Base-by-base conservation (phyloP, 495 filamentous ascomycete species). In the Lasiosphaeris hirsuta region DNA sequence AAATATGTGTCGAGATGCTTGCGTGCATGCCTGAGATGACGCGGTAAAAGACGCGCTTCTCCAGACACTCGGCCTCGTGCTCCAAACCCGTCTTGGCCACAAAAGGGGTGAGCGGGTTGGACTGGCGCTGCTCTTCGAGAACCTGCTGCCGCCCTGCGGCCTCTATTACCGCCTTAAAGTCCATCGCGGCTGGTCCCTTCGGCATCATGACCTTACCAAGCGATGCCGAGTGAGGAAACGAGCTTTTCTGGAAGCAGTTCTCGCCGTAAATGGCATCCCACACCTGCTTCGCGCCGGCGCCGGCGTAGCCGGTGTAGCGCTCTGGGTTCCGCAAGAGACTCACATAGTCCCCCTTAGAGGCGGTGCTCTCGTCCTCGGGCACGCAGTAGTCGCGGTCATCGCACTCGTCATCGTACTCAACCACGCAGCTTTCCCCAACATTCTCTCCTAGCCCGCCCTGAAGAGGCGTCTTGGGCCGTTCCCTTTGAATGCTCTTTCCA, bases 221-320 rank as follows among this genome's bases (percentile, higher is more conserved):
- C 51, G 70, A 68, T 41, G 78, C 74, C 11, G 77, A 78, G 36
- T 75, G 68, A 4, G 81, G 79, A 66, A 82, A 78, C 10, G 76
- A 77, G 61, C 78, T 81, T 71, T 85, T 88, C 67, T 91, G 84
- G 73, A 98, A 98, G 69, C 94, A 98, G 70, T 98, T 98, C 71
- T 98, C 94, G 18, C 89, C 82, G 73, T 98, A 98, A 56, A 98
- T 92, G 14, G 94, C 88, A 69, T 96, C 86, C 94, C 94, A 98
- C 18, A 98, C 90, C 69, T 91, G 87, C 68, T 85, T 82, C 18
- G 92, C 84, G 9, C 90, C 87, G 51, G 82, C 79, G 45, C 95
- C 94, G 3, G 88, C 80, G 63, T 96, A 98, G 34, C 94, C 94
- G 1, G 94, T 98, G 69, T 94, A 98, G 34, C 94, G 82, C 65